These are phyloP conservation scores for Chalciporus sphaerocephalus DNA, from an alignment of 768 basidiomycete genomes.

Conservation along the genomic window DNA sequence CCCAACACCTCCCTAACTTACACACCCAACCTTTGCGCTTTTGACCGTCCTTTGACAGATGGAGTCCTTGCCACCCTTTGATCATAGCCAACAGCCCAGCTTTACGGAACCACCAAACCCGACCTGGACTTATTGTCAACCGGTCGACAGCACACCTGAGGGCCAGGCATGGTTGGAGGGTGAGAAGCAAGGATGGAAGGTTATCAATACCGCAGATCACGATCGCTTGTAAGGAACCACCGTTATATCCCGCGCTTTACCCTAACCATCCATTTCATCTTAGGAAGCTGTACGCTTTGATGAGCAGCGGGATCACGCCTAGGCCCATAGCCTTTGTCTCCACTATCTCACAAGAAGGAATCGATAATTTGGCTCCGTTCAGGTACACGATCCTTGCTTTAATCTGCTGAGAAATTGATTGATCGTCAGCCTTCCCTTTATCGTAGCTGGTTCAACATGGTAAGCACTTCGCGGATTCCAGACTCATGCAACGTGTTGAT, in stretches of 20 bases:
- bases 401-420: background rate
- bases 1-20: background rate
- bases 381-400: slow-evolving; percentile 23
- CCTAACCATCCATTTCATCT: background rate
- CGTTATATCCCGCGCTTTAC: background rate
- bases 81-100: slow-evolving; percentile 10
- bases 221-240: slow-evolving; percentile 23
- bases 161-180: slow-evolving; percentile 34
- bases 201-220: slow-evolving; percentile 28
- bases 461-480: slow-evolving; percentile 1
- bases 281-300: slow-evolving; percentile 31
- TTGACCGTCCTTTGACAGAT: slow-evolving; percentile 7
- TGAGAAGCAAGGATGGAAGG: slow-evolving; percentile 34
- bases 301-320: slow-evolving; percentile 39
- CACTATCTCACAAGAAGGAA: slow-evolving; percentile 31
- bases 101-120: slow-evolving; percentile 32
- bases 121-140: slow-evolving; percentile 31
- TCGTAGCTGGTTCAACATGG: slow-evolving; percentile 29
- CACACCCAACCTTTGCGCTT: background rate
- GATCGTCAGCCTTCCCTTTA: background rate
- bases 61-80: slow-evolving; percentile 31
- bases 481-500: background rate
- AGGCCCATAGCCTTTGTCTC: slow-evolving; percentile 46
- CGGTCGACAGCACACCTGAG: slow-evolving; percentile 23
- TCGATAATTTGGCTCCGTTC: slow-evolving; percentile 42